Base-by-base conservation (phyloP, 305 asterid species). In the Coffea humblotiana region DNA sequence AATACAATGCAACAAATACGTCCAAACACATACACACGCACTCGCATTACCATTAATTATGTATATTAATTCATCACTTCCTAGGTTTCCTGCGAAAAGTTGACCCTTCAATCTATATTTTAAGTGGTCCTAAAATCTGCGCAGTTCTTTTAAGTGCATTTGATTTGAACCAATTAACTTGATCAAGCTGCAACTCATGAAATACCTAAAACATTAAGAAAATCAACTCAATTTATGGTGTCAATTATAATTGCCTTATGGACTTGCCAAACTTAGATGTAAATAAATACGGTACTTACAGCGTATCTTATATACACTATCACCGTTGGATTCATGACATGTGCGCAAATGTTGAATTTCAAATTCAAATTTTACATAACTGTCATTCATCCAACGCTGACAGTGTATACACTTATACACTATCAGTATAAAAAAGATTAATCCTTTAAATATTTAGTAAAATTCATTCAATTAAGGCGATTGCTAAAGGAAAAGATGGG, bases 1-100 rank as follows among this genome's bases (percentile, higher is more conserved):
- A 19, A 74, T 40, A 37, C 35, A 58, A 40, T 35, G 40, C 32
- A 23, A 15, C 47, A 64, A 32, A 76, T 79, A 25, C 19, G 27
- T 49, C 48, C 78, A 74, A 81, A 48, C n/a, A 27, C 52, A 76
- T 56, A 67, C 86, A 82, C 82, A 60, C 82, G n/a, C 75, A 76
- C 82, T 73, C 47, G 37, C n/a, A 51, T 54, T 80, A 6, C 43
- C 43, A 25, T 0, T 47, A 65, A 3, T 27, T 66, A 49, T 10
- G 56, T 27, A 18, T 48, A 73, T 52, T 70, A 51, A 40, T 75
- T 64, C 74, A 54, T 32, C 3, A 27, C 15, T 64, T 78, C 83
- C 76, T 65, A 78, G 81, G 77, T 75, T 49, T 81, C 27, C 69
- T 67, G 32, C 74, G 52, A 78, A 83, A 81, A 78, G 76, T 70